A percentile compares a stretch with the other conserved stretches of the same genome.
Evolutionary conservation across 306 rosid species (phyloP).

Genomic region (Purshia tridentata): DNA sequence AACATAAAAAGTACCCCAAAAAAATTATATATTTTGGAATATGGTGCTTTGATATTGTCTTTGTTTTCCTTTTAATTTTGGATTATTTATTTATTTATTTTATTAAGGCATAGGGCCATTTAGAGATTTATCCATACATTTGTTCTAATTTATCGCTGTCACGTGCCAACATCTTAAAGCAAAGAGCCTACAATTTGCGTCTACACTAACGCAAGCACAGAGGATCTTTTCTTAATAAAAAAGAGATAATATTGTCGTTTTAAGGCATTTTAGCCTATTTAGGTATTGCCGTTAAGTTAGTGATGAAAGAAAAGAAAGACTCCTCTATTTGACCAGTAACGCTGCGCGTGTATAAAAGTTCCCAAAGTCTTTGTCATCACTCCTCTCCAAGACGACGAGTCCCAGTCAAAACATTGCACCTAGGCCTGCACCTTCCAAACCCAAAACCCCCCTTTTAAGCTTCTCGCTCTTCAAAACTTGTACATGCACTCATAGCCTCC

Average conservation of each 20-base stretch:
- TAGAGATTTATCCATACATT: too few relatives aligned
- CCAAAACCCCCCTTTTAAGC: background rate
- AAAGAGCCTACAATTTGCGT: background rate
- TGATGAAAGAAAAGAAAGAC: background rate
- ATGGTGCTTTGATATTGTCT: too few relatives aligned
- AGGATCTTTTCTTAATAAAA: too few relatives aligned
- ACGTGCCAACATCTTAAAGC: conserved; percentile 2
- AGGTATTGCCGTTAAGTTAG: conserved; percentile 64
- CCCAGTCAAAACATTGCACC: conserved; percentile 53
- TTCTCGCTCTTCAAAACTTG: too few relatives aligned
- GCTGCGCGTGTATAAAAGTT: conserved; percentile 40
- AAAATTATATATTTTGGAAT: too few relatives aligned
- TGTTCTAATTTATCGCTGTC: background rate
- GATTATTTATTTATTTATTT: too few relatives aligned
- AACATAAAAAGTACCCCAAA: too few relatives aligned
- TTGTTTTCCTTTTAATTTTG: too few relatives aligned
- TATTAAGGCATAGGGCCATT: too few relatives aligned
- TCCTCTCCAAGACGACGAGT: conserved; percentile 12
- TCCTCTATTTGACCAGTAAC: conserved; percentile 32
- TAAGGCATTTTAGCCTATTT: conserved; percentile 30
- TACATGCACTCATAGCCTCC: background rate
- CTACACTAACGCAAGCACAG: too few relatives aligned
- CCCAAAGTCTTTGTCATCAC: conserved; percentile 29
- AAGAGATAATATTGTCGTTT: too few relatives aligned
- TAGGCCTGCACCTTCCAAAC: conserved; percentile 45